phyloP scores from a whole-genome alignment of 2,329 filamentous ascomycete genomes.

The Colletotrichum musae region DNA sequence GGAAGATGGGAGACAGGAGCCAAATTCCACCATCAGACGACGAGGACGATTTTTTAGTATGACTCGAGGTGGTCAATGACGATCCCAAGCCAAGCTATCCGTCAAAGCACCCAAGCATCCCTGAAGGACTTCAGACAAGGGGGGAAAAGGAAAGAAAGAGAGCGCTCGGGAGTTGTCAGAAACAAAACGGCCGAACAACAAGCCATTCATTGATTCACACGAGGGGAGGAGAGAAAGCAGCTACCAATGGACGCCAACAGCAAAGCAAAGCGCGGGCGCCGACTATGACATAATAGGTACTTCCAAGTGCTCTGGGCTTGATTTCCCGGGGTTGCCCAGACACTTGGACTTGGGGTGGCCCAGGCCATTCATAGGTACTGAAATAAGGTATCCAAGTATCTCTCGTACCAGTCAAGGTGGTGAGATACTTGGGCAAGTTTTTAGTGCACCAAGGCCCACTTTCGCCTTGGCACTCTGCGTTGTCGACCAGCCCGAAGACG shows the following conservation, averaged over 20 bases:
- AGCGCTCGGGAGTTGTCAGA: not conserved
- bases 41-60: conserved; percentile 4
- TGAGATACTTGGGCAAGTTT: no score
- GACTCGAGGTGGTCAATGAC: conserved; percentile 19
- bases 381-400: no score
- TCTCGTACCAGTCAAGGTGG: no score
- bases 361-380: no score
- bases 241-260: conserved; percentile 12
- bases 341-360: conserved; percentile 18
- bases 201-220: conserved; percentile 20
- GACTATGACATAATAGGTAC: conserved; percentile 38
- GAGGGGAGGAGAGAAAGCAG: conserved; percentile 7
- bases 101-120: not conserved
- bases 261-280: not conserved
- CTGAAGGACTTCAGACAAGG: not conserved
- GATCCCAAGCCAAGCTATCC: conserved; percentile 24
- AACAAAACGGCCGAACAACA: conserved; percentile 14
- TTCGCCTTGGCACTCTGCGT: conserved; percentile 5
- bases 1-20: conserved; percentile 28
- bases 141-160: not conserved
- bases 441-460: no score
- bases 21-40: conserved; percentile 32
- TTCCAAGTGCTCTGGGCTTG: not conserved
- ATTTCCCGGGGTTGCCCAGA: conserved; percentile 24
- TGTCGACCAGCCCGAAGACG: conserved; percentile 1